Conservation (phyloP, 768 basidiomycete genomes). For the Auricularia cornea region DNA sequence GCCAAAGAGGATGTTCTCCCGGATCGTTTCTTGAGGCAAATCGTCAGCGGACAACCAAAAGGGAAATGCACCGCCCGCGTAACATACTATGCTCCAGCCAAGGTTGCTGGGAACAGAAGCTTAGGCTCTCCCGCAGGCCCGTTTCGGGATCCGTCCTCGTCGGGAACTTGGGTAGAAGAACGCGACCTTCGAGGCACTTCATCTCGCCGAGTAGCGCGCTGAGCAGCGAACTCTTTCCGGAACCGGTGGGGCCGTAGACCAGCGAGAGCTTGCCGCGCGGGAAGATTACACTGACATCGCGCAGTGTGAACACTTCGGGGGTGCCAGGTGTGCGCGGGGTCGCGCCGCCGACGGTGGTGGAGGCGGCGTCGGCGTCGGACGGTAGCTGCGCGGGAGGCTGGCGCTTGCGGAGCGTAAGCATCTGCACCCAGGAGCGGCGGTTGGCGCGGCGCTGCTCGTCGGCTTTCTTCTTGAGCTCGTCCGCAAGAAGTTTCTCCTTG, state of each 20-base stretch:
- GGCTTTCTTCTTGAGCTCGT: neutral
- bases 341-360: slow-evolving; percentile 24
- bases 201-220: slow-evolving; percentile 22
- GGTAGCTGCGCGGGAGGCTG: neutral
- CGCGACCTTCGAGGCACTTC: slow-evolving; percentile 13
- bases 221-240: slow-evolving; percentile 43
- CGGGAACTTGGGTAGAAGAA: slow-evolving; percentile 25
- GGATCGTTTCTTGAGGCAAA: slow-evolving; percentile 71
- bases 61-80: neutral
- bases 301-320: slow-evolving; percentile 37
- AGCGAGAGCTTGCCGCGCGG: slow-evolving; percentile 50
- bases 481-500: neutral
- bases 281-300: slow-evolving; percentile 49
- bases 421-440: neutral
- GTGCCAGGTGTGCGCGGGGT: slow-evolving; percentile 10
- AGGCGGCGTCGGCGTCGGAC: neutral
- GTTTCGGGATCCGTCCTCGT: slow-evolving; percentile 20
- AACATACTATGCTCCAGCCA: slow-evolving; percentile 50
- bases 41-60: no score
- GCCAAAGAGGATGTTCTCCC: slow-evolving; percentile 68
- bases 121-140: slow-evolving; percentile 37
- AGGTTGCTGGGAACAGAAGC: slow-evolving; percentile 68
- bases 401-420: neutral
- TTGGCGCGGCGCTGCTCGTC: neutral
- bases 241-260: slow-evolving; percentile 55